Evolutionary conservation across 2,329 filamentous ascomycete genomes (phyloP).

Genomic region (Trichoderma hamatum): DNA sequence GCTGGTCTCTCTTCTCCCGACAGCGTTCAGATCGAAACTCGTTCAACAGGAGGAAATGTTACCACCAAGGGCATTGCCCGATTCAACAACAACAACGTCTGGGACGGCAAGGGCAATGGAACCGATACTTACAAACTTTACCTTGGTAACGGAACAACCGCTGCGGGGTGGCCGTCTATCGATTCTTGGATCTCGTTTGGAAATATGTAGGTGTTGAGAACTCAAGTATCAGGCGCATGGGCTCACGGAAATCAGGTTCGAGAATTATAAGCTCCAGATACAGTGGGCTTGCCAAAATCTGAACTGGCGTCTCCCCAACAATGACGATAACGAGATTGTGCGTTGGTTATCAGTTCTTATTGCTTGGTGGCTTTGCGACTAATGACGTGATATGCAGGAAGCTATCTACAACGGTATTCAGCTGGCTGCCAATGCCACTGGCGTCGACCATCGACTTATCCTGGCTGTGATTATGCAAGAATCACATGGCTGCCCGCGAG

Average conservation of each 20-base stretch:
- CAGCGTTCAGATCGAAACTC: background rate
- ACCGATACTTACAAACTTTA: slow-evolving; percentile 37
- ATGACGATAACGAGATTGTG: slow-evolving; percentile 26
- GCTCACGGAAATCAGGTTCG: slow-evolving; percentile 30
- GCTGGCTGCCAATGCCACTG: slow-evolving; percentile 34
- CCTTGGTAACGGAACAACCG: slow-evolving; percentile 20
- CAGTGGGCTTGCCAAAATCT: slow-evolving; percentile 25
- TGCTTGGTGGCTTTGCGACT: background rate
- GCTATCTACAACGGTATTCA: slow-evolving; percentile 37
- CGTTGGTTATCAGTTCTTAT: background rate
- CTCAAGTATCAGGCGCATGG: background rate
- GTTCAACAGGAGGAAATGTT: background rate
- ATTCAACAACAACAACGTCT: slow-evolving; percentile 24
- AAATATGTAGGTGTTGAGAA: slow-evolving; percentile 23
- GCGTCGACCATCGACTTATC: slow-evolving; percentile 48
- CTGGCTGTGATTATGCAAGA: slow-evolving; percentile 50
- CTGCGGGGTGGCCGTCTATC: slow-evolving; percentile 24
- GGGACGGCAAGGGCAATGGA: slow-evolving; percentile 31
- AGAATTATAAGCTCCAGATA: slow-evolving; percentile 31
- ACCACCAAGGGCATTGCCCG: background rate
- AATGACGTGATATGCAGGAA: slow-evolving; percentile 17
- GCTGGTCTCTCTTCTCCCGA: background rate
- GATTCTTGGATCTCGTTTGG: slow-evolving; percentile 22
- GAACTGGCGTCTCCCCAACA: slow-evolving; percentile 27
- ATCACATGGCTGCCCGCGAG: slow-evolving; percentile 49